phyloP scores from a whole-genome alignment of 805 yeast species.

The Yamadazyma phyllophila region DNA sequence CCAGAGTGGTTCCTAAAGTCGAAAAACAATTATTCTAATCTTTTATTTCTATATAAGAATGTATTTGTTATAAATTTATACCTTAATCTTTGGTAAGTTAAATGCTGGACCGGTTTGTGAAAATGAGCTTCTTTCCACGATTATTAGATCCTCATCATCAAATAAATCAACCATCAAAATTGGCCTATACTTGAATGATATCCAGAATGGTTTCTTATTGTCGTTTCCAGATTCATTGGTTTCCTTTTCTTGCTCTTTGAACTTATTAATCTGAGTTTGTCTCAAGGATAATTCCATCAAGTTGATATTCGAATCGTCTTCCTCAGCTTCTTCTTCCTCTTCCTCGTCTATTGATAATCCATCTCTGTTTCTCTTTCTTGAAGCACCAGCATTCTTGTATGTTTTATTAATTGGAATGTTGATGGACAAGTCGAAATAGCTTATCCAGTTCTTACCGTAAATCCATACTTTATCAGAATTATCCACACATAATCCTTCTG shows the following conservation, averaged over 20 bases:
- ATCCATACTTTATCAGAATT: conserved; percentile 56
- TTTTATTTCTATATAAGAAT: conserved; percentile 3
- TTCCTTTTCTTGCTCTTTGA: conserved; percentile 35
- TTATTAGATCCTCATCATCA: conserved; percentile 55
- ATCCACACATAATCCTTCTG: conserved; percentile 67
- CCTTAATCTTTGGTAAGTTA: conserved; percentile 53
- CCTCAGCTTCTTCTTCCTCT: conserved; percentile 16
- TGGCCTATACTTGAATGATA: conserved; percentile 73
- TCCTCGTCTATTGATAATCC: conserved; percentile 37
- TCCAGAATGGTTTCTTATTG: conserved; percentile 58
- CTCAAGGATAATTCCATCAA: conserved; percentile 26
- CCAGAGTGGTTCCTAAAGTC: conserved; percentile 45
- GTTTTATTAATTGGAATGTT: conserved; percentile 49
- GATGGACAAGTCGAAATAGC: conserved; percentile 63
- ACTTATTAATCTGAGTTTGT: conserved; percentile 29
- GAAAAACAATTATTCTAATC: conserved; percentile 7
- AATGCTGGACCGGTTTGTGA: conserved; percentile 64
- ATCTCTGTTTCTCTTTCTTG: conserved; percentile 44
- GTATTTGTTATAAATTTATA: conserved; percentile 26
- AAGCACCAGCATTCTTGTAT: conserved; percentile 23
- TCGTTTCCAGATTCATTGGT: conserved; percentile 15
- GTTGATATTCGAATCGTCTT: conserved; percentile 22
- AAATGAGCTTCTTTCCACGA: conserved; percentile 73
- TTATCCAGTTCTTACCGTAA: conserved; percentile 84
- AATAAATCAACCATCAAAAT: conserved; percentile 60